Percentiles rank a stretch among this genome's conserved stretches.
These are phyloP conservation scores for Polyporus arcularius DNA, from an alignment of 768 basidiomycete species.

Conservation along the genomic window DNA sequence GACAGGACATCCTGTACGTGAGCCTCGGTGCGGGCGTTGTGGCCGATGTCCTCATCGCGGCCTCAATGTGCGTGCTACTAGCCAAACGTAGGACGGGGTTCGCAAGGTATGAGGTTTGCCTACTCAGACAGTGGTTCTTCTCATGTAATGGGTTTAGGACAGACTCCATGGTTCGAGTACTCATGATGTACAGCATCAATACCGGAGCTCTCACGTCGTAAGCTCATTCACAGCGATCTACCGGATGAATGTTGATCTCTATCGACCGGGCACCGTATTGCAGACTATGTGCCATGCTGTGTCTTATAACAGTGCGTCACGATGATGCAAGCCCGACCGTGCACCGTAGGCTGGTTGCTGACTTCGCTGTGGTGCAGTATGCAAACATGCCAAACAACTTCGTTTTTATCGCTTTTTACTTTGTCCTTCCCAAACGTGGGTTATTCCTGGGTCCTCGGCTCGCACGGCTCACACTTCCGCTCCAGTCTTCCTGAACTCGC, in stretches of 20 bases:
- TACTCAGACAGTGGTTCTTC: neutral
- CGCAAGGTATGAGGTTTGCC: slow-evolving; percentile 7
- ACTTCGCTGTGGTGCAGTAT: slow-evolving; percentile 16
- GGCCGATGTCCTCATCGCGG: slow-evolving; percentile 26
- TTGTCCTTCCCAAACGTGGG: slow-evolving; percentile 26
- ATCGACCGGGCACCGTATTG: neutral
- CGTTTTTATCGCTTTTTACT: slow-evolving; percentile 28
- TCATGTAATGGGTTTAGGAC: slow-evolving; percentile 9
- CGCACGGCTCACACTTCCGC: neutral
- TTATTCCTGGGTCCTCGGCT: neutral
- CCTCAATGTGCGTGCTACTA: slow-evolving; percentile 23
- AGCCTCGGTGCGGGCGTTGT: slow-evolving; percentile 25
- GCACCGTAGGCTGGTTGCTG: neutral
- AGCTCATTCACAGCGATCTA: neutral
- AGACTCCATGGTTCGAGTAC: slow-evolving; percentile 20
- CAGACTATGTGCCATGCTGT: slow-evolving; percentile 24
- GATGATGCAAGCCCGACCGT: neutral
- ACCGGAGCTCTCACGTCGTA: slow-evolving; percentile 28
- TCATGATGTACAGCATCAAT: slow-evolving; percentile 30
- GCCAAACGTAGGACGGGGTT: slow-evolving; percentile 13
- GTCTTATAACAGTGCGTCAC: slow-evolving; percentile 20
- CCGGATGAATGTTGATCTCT: neutral
- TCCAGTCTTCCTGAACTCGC: slow-evolving; percentile 18
- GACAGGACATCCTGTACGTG: slow-evolving; percentile 26
- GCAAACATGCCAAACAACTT: slow-evolving; percentile 26